These are phyloP conservation scores for Xylariaceae sp. DNA, from an alignment of 2,329 filamentous ascomycete species.

Conservation along the genomic window DNA sequence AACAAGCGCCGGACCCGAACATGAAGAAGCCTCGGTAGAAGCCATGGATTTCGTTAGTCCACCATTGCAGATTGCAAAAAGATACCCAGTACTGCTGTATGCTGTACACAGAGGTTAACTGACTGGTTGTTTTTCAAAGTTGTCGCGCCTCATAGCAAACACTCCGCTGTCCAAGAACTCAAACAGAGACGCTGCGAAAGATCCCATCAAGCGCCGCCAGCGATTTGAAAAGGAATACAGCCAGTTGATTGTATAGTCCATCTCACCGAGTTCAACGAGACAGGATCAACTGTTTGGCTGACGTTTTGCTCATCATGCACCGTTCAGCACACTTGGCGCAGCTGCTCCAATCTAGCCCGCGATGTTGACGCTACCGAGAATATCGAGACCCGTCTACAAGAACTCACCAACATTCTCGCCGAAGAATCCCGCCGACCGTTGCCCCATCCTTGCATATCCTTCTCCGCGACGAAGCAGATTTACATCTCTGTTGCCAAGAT, in stretches of 20 bases:
- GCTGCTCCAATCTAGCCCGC: slow-evolving; percentile 52
- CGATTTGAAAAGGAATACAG: slow-evolving; percentile 63
- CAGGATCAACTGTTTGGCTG: slow-evolving; percentile 2
- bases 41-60: slow-evolving; percentile 53
- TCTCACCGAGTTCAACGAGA: background rate
- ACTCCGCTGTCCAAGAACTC: slow-evolving; percentile 52
- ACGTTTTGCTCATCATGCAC: background rate
- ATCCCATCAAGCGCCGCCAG: slow-evolving; percentile 58
- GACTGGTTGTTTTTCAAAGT: slow-evolving; percentile 37
- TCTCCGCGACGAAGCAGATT: slow-evolving; percentile 78
- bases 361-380: slow-evolving; percentile 58
- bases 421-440: slow-evolving; percentile 85
- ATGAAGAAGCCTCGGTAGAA: slow-evolving; percentile 41
- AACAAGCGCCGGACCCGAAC: background rate
- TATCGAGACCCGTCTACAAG: slow-evolving; percentile 57
- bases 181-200: slow-evolving; percentile 55
- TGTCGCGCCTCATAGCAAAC: slow-evolving; percentile 62
- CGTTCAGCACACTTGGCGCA: slow-evolving; percentile 53
- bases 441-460: slow-evolving; percentile 87
- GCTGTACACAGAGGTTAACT: slow-evolving; percentile 11
- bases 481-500: slow-evolving; percentile 89
- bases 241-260: slow-evolving; percentile 48
- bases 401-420: slow-evolving; percentile 67
- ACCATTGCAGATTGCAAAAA: background rate
- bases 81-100: background rate